phyloP scores from a whole-genome alignment of 2,329 filamentous ascomycete species.

The Colletotrichum phormii region DNA sequence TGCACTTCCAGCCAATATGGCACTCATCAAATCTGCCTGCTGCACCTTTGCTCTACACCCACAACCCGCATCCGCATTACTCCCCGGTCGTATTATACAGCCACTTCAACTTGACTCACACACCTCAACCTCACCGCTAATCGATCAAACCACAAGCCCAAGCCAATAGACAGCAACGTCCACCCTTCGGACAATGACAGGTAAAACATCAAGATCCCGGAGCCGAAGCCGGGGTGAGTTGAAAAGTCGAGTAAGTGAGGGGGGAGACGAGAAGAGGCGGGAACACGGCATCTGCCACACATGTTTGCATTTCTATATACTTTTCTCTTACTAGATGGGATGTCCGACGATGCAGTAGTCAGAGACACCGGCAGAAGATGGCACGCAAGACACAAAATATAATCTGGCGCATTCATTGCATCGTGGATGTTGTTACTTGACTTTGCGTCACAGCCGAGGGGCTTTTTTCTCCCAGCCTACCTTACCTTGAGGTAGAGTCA shows the following conservation, averaged over 20 bases:
- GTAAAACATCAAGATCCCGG: too few relatives aligned
- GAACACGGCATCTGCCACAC: neutral
- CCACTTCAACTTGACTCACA: neutral
- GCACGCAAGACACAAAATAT: neutral
- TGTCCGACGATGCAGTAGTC: neutral
- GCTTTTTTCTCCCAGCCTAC: neutral
- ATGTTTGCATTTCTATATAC: neutral
- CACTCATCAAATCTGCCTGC: neutral
- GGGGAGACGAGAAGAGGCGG: neutral
- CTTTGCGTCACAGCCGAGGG: neutral
- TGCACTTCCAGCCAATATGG: neutral
- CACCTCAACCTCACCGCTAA: constrained; percentile 22
- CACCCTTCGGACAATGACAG: neutral
- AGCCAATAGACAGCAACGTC: neutral
- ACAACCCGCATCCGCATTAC: neutral
- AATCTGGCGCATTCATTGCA: neutral
- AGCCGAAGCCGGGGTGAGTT: too few relatives aligned
- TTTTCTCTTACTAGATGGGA: neutral
- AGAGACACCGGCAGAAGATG: neutral
- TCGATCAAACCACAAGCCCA: constrained; percentile 1
- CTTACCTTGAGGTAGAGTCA: neutral
- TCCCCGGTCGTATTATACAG: neutral
- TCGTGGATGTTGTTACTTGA: neutral
- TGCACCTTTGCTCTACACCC: neutral
- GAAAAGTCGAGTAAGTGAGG: neutral